A percentile compares a stretch with the other conserved stretches of the same genome.
phyloP scores from a whole-genome alignment of 495 filamentous ascomycete genomes.

The Trichocladium antarcticum region DNA sequence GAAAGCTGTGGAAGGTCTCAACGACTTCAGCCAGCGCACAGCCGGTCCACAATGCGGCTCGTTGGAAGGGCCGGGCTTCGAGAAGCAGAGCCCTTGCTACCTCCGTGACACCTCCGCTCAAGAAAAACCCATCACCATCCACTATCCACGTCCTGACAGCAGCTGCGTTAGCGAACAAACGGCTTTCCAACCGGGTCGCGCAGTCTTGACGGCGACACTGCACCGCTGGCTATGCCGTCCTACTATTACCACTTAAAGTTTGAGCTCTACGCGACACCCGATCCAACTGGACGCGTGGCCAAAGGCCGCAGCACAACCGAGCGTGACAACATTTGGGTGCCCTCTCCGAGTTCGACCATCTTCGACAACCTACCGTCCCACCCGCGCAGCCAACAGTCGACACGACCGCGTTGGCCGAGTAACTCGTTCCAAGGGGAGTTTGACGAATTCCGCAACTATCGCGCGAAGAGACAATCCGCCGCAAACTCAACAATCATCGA shows the following conservation, averaged over 20 bases:
- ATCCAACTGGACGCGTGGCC: constrained; percentile 18
- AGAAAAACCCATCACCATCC: not conserved
- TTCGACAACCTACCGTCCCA: constrained; percentile 40
- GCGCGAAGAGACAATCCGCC: not conserved
- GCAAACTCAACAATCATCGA: constrained; percentile 28
- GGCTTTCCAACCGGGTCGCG: no score
- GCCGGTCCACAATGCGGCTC: not conserved
- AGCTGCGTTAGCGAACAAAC: no score
- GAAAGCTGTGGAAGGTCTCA: not conserved
- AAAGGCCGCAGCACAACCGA: constrained; percentile 4
- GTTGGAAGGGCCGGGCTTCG: not conserved
- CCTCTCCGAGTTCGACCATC: constrained; percentile 27
- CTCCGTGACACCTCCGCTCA: constrained; percentile 9
- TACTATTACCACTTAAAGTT: constrained; percentile 89
- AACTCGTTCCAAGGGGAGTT: no score
- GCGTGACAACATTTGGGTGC: constrained; percentile 29
- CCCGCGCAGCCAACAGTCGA: constrained; percentile 14
- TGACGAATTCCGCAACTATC: no score
- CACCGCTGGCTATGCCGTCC: constrained; percentile 48
- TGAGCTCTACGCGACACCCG: constrained; percentile 58
- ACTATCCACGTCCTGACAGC: not conserved
- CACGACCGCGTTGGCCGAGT: not conserved
- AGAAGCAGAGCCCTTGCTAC: constrained; percentile 9
- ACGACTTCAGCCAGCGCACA: not conserved
- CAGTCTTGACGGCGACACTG: no score